These are phyloP conservation scores for Acer yangbiense DNA, from an alignment of 345 rosid genomes.

Conservation along the genomic window DNA sequence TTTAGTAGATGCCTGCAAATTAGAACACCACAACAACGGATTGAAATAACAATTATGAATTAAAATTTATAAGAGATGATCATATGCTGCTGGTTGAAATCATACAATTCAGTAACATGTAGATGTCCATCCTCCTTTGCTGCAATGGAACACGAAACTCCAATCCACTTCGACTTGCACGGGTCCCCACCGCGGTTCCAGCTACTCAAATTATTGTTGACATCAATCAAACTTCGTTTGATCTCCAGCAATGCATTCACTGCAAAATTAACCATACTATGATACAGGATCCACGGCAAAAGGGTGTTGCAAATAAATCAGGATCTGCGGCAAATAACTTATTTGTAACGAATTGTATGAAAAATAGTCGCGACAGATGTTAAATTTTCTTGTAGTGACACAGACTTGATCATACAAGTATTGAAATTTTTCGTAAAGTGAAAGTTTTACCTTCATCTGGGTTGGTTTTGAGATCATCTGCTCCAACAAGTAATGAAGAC, in stretches of 20 bases:
- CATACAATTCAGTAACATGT: conserved; percentile 77
- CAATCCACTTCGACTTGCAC: conserved; percentile 84
- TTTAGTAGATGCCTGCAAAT: conserved; percentile 68
- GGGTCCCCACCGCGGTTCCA: conserved; percentile 83
- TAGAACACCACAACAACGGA: conserved; percentile 8
- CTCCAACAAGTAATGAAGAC: conserved; percentile 40
- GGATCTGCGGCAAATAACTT: too few relatives aligned
- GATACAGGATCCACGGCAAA: not conserved
- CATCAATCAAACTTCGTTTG: conserved; percentile 53
- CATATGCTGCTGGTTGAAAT: conserved; percentile 10
- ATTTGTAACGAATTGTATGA: too few relatives aligned
- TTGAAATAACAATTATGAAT: not conserved
- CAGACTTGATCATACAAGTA: not conserved
- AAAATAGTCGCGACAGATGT: too few relatives aligned
- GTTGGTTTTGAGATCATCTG: conserved; percentile 43
- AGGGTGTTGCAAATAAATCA: too few relatives aligned
- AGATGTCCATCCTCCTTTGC: conserved; percentile 66
- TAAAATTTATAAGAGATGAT: not conserved
- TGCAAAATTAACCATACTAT: conserved; percentile 28
- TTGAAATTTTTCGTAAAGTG: not conserved
- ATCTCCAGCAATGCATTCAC: conserved; percentile 65
- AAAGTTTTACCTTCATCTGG: conserved; percentile 62
- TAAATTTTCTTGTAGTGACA: too few relatives aligned
- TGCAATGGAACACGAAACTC: conserved; percentile 64
- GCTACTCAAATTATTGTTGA: conserved; percentile 54